A percentile compares a stretch with the other conserved stretches of the same genome.
Evolutionary conservation across 768 basidiomycete species (phyloP).

Genomic region (Hygrophorus russula): DNA sequence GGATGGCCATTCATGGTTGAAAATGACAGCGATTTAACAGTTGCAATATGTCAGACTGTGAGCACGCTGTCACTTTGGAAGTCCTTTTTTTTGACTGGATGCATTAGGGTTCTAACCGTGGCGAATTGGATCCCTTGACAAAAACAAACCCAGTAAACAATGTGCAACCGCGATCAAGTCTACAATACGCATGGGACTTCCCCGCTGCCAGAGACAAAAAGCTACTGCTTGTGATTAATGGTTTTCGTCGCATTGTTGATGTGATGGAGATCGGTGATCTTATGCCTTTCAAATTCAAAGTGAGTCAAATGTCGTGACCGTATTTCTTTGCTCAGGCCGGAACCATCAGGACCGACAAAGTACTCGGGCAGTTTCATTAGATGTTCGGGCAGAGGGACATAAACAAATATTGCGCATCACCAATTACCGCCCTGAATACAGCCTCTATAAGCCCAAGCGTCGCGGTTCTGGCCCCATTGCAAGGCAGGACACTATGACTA

Average conservation of each 20-base stretch:
- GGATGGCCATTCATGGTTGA: constrained; percentile 87
- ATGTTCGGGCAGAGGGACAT: constrained; percentile 82
- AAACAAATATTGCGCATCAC: constrained; percentile 82
- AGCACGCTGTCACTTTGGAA: constrained; percentile 7
- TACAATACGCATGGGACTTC: constrained; percentile 87
- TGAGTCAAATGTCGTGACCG: constrained; percentile 22
- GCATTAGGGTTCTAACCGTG: constrained; percentile 33
- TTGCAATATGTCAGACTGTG: constrained; percentile 71
- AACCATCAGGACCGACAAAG: constrained; percentile 28
- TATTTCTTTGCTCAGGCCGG: background rate
- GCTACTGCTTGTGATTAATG: constrained; percentile 53
- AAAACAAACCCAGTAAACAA: constrained; percentile 41
- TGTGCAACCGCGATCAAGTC: constrained; percentile 40
- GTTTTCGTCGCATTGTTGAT: constrained; percentile 59
- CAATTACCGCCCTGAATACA: constrained; percentile 74
- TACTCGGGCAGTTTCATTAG: constrained; percentile 68
- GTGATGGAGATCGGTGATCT: constrained; percentile 94
- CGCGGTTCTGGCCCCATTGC: constrained; percentile 36
- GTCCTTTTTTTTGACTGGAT: constrained; percentile 13
- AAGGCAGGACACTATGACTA: constrained; percentile 61
- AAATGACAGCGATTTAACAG: constrained; percentile 69
- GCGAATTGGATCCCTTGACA: constrained; percentile 19
- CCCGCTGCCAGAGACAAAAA: constrained; percentile 80
- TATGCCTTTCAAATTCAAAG: constrained; percentile 78
- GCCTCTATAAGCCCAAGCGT: constrained; percentile 75